These are phyloP conservation scores for Phoma sp. DNA, from an alignment of 2,329 filamentous ascomycete genomes.

Conservation along the genomic window DNA sequence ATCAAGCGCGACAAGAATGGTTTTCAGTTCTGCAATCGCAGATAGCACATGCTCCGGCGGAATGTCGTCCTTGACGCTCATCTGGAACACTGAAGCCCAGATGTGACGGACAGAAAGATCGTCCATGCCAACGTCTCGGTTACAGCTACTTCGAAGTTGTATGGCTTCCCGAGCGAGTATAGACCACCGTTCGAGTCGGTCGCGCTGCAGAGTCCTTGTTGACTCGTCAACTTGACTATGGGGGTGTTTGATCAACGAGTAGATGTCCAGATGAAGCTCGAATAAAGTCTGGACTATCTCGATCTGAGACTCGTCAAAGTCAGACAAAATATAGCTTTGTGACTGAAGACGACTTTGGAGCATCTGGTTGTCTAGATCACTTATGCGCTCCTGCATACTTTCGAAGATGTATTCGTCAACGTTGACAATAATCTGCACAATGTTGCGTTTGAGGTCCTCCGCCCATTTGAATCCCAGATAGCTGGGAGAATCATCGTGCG, in stretches of 20 bases:
- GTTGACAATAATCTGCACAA: slow-evolving; percentile 61
- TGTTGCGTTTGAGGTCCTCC: slow-evolving; percentile 61
- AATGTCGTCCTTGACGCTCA: slow-evolving; percentile 64
- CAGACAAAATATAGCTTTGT: slow-evolving; percentile 28
- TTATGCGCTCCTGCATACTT: slow-evolving; percentile 47
- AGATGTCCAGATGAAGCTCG: slow-evolving; percentile 72
- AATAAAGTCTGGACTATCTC: slow-evolving; percentile 68
- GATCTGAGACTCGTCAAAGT: slow-evolving; percentile 49
- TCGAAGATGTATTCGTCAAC: slow-evolving; percentile 63
- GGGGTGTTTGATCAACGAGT: slow-evolving; percentile 67
- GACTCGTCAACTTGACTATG: slow-evolving; percentile 62
- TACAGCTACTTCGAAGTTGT: slow-evolving; percentile 43
- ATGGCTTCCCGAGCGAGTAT: slow-evolving; percentile 64
- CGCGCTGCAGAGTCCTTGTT: slow-evolving; percentile 62
- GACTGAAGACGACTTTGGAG: slow-evolving; percentile 29
- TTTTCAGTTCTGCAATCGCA: slow-evolving; percentile 69
- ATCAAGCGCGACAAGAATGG: slow-evolving; percentile 57
- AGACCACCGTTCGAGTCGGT: slow-evolving; percentile 68
- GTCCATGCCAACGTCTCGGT: slow-evolving; percentile 36
- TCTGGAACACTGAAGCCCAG: slow-evolving; percentile 70
- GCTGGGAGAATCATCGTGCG: slow-evolving; percentile 41
- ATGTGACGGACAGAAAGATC: slow-evolving; percentile 66
- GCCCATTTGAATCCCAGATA: slow-evolving; percentile 65
- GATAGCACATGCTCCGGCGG: slow-evolving; percentile 66
- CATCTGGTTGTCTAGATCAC: slow-evolving; percentile 36